A percentile compares a stretch with the other conserved stretches of the same genome.
Evolutionary conservation across 441 rosid genomes (phyloP).

Genomic region (Jatropha multifida): DNA sequence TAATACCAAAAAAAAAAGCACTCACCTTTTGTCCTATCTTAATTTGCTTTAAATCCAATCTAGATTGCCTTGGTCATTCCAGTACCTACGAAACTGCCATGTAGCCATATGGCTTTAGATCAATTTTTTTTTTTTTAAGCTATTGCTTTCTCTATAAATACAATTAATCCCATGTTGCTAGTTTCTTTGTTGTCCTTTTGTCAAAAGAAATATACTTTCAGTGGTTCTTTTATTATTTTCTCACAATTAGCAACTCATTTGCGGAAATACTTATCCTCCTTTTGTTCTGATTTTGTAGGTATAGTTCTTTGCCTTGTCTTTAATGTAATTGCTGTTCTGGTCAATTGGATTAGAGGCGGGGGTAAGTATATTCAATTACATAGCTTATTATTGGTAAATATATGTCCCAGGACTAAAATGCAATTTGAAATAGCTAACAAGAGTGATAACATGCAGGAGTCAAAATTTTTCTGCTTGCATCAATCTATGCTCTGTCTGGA

Average conservation of each 20-base stretch:
- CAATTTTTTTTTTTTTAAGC: too few relatives aligned
- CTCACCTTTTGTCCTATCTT: too few relatives aligned
- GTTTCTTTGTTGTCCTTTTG: neutral
- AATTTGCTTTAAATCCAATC: too few relatives aligned
- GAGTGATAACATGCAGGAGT: conserved; percentile 49
- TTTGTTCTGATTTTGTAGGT: conserved; percentile 46
- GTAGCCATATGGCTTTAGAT: too few relatives aligned
- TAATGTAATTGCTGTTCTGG: conserved; percentile 72
- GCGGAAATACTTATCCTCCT: neutral
- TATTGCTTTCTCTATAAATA: too few relatives aligned
- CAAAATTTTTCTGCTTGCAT: conserved; percentile 82
- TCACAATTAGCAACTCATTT: neutral
- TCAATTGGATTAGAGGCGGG: conserved; percentile 91
- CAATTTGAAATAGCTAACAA: conserved; percentile 24
- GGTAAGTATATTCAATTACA: conserved; percentile 45
- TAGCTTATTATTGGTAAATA: conserved; percentile 3
- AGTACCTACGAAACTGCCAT: too few relatives aligned
- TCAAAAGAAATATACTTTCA: neutral
- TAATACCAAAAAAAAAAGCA: too few relatives aligned
- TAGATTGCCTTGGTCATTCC: too few relatives aligned
- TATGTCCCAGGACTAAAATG: conserved; percentile 15
- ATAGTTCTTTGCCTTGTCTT: conserved; percentile 78
- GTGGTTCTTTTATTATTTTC: neutral
- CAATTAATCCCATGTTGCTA: neutral
- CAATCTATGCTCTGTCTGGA: conserved; percentile 77